Evolutionary conservation across 257 asterid genomes (phyloP), one percentile per base, ranked within the genome.

Genomic region (Solanum lycopersicoides): DNA sequence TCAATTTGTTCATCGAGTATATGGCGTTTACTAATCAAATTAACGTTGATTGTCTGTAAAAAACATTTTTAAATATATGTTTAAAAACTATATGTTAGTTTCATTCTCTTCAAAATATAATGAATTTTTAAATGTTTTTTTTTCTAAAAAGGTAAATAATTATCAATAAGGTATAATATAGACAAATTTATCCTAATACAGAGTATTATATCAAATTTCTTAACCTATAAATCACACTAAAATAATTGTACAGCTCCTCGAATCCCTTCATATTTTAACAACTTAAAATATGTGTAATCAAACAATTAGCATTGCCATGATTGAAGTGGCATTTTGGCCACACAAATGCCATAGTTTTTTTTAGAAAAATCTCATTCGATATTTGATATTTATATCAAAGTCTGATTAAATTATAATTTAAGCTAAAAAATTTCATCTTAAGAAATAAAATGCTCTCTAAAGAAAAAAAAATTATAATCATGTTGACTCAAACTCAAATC

Each of bases 331-430:
- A 75, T 75, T 75, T 41, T 74, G 20, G 35, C 34, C 12, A 53
- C 23, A 39, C 23, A 39, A 7, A 75, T 9, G 56, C 6, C 7
- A 74, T 11, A 16, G 25, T 56, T 56, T 56, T 56, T 6, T 41
- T 6, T 53, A 16, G 2, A 56, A 35, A 5, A 2, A 0, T 18
- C n/a, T 53, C 11, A 18, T 4, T 3, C 2, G 3, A 1, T 18
- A 2, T 18, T 0, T 4, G n/a, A 56, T 18, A 20, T 0, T 1
- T 2, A 18, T 0, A 56, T 18, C 3, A 1, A 0, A 56, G 0
- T 2, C 2, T 1, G 3, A 56, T 18, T 56, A 56, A 56, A 56
- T 56, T 56, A 0, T 0, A 18, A 56, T 1, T 56, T 11, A 0
- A 0, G 11, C 2, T 3, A 3, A 0, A 0, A 56, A 56, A 0